Evolutionary conservation across 768 basidiomycete genomes (phyloP).

Genomic region (Gymnopilus dilepis): DNA sequence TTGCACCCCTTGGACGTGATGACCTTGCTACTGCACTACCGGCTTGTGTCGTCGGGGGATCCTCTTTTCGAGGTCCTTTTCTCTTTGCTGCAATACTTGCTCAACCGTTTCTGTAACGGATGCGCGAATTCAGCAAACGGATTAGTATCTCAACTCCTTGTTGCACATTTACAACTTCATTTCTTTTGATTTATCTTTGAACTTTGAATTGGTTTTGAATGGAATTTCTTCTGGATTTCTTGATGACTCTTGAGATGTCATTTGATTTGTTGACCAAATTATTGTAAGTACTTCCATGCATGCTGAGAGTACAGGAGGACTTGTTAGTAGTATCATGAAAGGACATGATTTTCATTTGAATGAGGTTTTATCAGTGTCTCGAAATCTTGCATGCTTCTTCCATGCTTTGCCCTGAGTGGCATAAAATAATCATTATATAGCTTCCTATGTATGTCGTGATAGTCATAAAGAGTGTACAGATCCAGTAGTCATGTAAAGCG

Average conservation of each 20-base stretch:
- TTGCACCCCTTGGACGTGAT: constrained; percentile 60
- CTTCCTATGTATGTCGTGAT: neutral
- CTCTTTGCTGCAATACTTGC: constrained; percentile 34
- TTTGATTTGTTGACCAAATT: no score
- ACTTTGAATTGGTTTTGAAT: neutral
- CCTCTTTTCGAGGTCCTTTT: constrained; percentile 31
- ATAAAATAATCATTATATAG: neutral
- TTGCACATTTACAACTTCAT: no score
- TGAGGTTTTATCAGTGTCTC: no score
- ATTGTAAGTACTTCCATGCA: no score
- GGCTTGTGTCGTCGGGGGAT: constrained; percentile 73
- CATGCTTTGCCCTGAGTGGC: no score
- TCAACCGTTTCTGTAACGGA: constrained; percentile 24
- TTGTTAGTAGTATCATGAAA: no score
- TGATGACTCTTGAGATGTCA: no score
- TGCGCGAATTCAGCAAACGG: constrained; percentile 32
- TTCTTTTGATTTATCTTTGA: neutral
- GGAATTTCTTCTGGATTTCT: neutral
- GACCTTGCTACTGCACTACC: constrained; percentile 61
- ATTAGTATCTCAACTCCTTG: neutral
- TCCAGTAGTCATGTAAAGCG: neutral
- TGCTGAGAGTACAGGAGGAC: no score
- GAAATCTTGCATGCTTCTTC: no score
- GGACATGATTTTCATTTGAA: no score
- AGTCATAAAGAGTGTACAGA: neutral